Evolutionary conservation across 2,329 filamentous ascomycete genomes (phyloP).

Genomic region (Aspergillus ustus): DNA sequence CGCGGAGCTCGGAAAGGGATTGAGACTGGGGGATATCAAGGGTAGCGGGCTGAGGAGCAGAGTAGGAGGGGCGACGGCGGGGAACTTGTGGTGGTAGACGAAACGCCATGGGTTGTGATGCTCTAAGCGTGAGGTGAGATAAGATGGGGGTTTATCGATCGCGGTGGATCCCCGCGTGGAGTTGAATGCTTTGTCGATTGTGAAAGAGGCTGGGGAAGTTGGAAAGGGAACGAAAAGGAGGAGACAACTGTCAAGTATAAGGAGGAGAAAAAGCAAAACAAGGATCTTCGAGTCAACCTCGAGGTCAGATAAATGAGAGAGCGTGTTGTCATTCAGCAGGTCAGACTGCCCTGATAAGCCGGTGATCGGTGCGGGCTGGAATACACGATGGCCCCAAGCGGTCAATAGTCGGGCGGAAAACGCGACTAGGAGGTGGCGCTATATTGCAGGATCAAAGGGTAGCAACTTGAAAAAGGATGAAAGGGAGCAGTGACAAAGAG

Average conservation of each 20-base stretch:
- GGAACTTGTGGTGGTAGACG: constrained; percentile 43
- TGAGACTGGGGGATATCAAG: constrained; percentile 35
- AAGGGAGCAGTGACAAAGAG: constrained; percentile 5
- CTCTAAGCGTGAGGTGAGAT: constrained; percentile 14
- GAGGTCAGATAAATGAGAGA: not conserved
- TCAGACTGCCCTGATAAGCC: constrained; percentile 8
- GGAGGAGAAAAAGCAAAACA: constrained; percentile 15
- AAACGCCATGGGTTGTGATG: constrained; percentile 39
- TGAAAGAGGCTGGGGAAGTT: not conserved
- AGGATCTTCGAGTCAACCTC: constrained; percentile 15
- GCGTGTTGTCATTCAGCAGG: not conserved
- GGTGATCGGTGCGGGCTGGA: not conserved
- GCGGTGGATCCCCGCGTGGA: constrained; percentile 29
- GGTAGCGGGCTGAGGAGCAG: constrained; percentile 31
- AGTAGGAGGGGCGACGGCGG: constrained; percentile 40
- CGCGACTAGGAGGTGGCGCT: constrained; percentile 9
- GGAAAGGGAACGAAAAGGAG: not conserved
- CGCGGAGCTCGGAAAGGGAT: constrained; percentile 43
- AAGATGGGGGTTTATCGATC: constrained; percentile 23
- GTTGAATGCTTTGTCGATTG: not conserved
- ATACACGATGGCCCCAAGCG: constrained; percentile 6
- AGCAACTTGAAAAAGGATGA: constrained; percentile 2
- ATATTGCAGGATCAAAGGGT: not conserved
- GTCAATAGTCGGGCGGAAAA: constrained; percentile 4
- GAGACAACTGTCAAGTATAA: not conserved